These are phyloP conservation scores for Rhizopus sp. DNA, from an alignment of 371 early-diverging fungal genomes.

Conservation along the genomic window DNA sequence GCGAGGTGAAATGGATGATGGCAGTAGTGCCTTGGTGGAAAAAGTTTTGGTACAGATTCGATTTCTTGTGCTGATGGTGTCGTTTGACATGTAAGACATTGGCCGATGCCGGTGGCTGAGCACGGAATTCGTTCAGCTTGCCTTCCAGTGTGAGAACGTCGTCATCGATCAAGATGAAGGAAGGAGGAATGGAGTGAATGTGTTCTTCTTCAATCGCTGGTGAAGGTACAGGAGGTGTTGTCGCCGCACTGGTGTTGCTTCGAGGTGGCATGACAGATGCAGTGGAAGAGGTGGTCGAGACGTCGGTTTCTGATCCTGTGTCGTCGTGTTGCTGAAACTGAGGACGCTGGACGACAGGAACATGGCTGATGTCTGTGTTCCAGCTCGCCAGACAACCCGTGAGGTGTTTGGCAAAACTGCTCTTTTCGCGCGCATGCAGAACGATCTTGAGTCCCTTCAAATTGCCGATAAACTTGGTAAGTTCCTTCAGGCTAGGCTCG, in stretches of 20 bases:
- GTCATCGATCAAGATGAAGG: slow-evolving; percentile 65
- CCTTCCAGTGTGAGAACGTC: slow-evolving; percentile 53
- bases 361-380: slow-evolving; percentile 52
- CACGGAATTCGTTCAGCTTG: slow-evolving; percentile 47
- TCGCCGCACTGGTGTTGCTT: not conserved
- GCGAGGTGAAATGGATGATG: slow-evolving; percentile 63
- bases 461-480: slow-evolving; percentile 39
- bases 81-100: slow-evolving; percentile 19
- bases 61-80: slow-evolving; percentile 18
- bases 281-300: not conserved
- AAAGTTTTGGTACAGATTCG: slow-evolving; percentile 13
- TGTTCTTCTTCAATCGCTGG: slow-evolving; percentile 39
- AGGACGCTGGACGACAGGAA: slow-evolving; percentile 24
- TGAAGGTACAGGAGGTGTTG: slow-evolving; percentile 25
- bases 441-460: slow-evolving; percentile 48
- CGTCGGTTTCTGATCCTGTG: slow-evolving; percentile 1
- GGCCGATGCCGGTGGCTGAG: slow-evolving; percentile 27
- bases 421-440: slow-evolving; percentile 50
- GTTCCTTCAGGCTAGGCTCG: slow-evolving; percentile 55
- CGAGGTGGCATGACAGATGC: not conserved
- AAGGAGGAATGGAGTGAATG: slow-evolving; percentile 45
- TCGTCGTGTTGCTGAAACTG: not conserved
- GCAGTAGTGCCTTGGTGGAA: slow-evolving; percentile 47
- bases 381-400: slow-evolving; percentile 52
- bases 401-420: slow-evolving; percentile 54